Percentiles rank a stretch among this genome's conserved stretches.
phyloP scores from a whole-genome alignment of 2,329 filamentous ascomycete genomes.

The Hymenoscyphus infarciens region DNA sequence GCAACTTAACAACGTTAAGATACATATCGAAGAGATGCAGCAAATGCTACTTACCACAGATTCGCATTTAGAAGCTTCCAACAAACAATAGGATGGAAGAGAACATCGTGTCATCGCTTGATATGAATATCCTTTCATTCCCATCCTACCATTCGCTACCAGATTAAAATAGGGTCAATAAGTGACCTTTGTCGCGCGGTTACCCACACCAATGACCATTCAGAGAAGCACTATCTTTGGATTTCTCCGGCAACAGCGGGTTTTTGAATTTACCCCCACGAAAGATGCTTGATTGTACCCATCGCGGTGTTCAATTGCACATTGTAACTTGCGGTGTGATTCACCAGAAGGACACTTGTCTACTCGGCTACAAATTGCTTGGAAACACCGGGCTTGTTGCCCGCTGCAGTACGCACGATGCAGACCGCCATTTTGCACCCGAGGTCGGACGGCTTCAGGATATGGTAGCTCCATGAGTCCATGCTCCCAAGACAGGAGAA shows the following conservation, averaged over 20 bases:
- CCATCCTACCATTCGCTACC: background rate
- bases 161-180: background rate
- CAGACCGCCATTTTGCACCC: conserved; percentile 4
- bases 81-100: background rate
- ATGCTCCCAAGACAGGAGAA: background rate
- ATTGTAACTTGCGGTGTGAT: conserved; percentile 1
- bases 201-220: background rate
- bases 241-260: background rate
- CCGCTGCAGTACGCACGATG: background rate
- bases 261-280: background rate
- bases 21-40: background rate
- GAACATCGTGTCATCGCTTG: conserved; percentile 4
- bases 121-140: background rate
- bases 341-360: background rate
- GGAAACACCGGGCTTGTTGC: background rate
- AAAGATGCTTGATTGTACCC: too few species aligned
- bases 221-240: background rate
- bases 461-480: background rate
- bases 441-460: conserved; percentile 4
- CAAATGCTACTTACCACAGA: background rate
- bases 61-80: background rate
- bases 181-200: background rate
- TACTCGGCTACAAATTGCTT: background rate
- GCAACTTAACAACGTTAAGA: background rate
- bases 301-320: background rate